A percentile compares a stretch with the other conserved stretches of the same genome.
phyloP scores from a whole-genome alignment of 345 rosid species.

The Hypericum androsaemum region DNA sequence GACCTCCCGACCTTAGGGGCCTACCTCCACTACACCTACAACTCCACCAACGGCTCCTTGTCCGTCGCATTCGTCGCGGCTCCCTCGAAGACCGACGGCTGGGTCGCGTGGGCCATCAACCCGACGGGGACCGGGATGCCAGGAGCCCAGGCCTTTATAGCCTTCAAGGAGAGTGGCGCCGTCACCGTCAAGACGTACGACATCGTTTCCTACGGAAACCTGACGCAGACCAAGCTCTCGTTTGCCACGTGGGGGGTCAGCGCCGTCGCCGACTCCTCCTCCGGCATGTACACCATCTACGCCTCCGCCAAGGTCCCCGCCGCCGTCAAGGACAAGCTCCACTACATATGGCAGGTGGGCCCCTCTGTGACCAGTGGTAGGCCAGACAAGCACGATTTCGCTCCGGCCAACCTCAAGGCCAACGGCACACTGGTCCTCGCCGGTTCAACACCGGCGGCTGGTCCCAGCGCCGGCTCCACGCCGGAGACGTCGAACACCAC shows the following conservation, averaged over 20 bases:
- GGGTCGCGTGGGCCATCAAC: too few relatives aligned
- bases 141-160: too few relatives aligned
- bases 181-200: too few relatives aligned
- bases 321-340: constrained; percentile 3
- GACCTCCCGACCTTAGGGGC: constrained; percentile 44
- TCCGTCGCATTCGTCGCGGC: too few relatives aligned
- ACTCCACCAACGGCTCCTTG: too few relatives aligned
- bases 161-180: too few relatives aligned
- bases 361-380: constrained; percentile 10
- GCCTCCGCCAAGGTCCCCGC: too few relatives aligned
- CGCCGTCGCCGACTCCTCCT: too few relatives aligned
- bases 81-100: too few relatives aligned
- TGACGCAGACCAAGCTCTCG: constrained; percentile 2
- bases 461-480: neutral
- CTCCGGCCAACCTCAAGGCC: constrained; percentile 1
- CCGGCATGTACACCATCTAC: too few relatives aligned
- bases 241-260: too few relatives aligned
- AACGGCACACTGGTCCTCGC: constrained; percentile 8
- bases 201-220: constrained; percentile 4
- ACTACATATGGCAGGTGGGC: constrained; percentile 25
- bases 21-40: constrained; percentile 48
- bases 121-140: too few relatives aligned
- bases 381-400: constrained; percentile 13
- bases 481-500: neutral
- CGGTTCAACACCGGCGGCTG: neutral